phyloP scores from a whole-genome alignment of 148 eudicot genomes.

The Salicornia ramosissima region DNA sequence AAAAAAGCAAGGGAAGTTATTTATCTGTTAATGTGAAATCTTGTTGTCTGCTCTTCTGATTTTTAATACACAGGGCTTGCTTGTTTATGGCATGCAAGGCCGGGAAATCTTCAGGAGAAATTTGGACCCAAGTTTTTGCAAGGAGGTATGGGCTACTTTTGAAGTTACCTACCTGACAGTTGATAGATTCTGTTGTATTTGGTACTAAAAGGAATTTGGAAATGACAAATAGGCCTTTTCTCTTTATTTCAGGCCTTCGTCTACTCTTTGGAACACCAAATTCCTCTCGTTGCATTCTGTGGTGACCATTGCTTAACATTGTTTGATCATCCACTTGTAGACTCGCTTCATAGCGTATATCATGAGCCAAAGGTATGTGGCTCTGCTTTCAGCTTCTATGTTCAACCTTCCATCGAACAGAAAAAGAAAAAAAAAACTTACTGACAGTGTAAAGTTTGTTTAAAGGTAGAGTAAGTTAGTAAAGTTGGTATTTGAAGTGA shows the following conservation, averaged over 20 bases:
- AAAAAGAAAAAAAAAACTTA: background rate
- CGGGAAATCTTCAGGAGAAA: constrained; percentile 73
- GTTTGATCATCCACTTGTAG: constrained; percentile 79
- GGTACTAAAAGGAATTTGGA: background rate
- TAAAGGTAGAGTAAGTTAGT: background rate
- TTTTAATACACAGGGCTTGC: constrained; percentile 65
- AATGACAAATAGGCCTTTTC: constrained; percentile 4
- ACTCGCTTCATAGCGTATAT: constrained; percentile 71
- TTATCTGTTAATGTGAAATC: background rate
- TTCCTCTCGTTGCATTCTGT: constrained; percentile 83
- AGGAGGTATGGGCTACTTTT: constrained; percentile 47
- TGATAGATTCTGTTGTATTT: background rate
- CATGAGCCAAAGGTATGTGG: constrained; percentile 77
- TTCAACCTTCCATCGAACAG: background rate
- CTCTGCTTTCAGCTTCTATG: background rate
- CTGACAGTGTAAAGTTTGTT: background rate
- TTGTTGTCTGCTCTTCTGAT: background rate
- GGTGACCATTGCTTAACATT: constrained; percentile 80
- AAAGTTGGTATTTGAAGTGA: constrained; percentile 3
- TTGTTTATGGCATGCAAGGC: constrained; percentile 91
- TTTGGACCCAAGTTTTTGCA: constrained; percentile 70
- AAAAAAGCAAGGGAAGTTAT: background rate
- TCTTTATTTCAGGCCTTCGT: constrained; percentile 48
- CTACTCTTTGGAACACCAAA: constrained; percentile 60
- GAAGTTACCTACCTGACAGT: background rate